Conservation (phyloP, 208 protist species). For the Trypanosoma mega region DNA sequence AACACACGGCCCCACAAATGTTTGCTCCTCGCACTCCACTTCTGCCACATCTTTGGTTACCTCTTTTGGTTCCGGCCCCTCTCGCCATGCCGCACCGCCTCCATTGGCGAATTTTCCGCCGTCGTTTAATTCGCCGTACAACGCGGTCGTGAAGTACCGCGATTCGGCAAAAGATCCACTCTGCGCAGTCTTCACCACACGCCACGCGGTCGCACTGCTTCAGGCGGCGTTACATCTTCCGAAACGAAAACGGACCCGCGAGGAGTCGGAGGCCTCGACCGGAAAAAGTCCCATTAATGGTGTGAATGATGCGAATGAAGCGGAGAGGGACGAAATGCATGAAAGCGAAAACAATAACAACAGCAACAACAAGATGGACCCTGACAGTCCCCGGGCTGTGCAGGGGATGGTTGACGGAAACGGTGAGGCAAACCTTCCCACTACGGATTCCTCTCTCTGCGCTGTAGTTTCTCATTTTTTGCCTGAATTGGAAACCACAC, state of each 20-base stretch:
- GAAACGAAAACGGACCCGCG: conserved; percentile 7
- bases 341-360: conserved; percentile 1
- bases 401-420: neutral
- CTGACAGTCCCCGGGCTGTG: neutral
- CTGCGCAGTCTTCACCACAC: conserved; percentile 39
- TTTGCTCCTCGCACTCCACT: neutral
- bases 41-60: no score
- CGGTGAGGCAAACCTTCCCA: neutral
- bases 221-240: conserved; percentile 2
- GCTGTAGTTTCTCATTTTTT: conserved; percentile 25
- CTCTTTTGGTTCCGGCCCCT: neutral
- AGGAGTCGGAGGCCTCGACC: no score
- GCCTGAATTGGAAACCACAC: conserved; percentile 14
- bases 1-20: neutral
- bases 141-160: conserved; percentile 48
- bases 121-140: conserved; percentile 46
- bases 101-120: conserved; percentile 39
- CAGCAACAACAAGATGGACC: conserved; percentile 8
- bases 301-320: neutral
- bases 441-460: conserved; percentile 1
- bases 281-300: neutral
- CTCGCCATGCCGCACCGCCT: neutral
- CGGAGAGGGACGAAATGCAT: neutral
- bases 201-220: conserved; percentile 24
- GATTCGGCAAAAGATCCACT: conserved; percentile 50